Base-by-base conservation (phyloP, 768 basidiomycete genomes). In the Clathrus columnatus region DNA sequence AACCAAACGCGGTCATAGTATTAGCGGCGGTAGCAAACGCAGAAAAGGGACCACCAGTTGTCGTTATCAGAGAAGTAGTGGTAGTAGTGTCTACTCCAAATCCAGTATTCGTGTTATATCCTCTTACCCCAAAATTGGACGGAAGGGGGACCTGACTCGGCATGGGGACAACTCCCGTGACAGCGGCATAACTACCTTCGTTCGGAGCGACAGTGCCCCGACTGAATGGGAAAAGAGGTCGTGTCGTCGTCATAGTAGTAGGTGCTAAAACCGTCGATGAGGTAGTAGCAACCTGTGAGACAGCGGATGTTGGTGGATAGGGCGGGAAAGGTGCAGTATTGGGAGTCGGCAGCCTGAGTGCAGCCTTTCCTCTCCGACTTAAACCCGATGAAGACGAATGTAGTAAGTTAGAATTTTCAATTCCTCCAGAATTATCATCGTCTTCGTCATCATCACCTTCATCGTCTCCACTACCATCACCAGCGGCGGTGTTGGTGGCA, bases 141-240 rank as follows among this genome's bases (percentile, higher is more conserved):
- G 36, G 36, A 36, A 36, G 36, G 14, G 36, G 36, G 10, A 36
- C n/a, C n/a, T 36, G 36, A 36, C 36, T 36, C 10, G 26, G 5
- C 17, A n/a, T 17, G 29, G 24, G 28, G 8, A 55, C 14, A 17
- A 26, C 46, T 24, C 54, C 54, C 5, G 54, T 55, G 14, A 55
- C 54, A n/a, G 54, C 54, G 23, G 54, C 54, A 29, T 55, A 55
- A 27, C 54, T 55, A 10, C 54, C 54, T 21, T 44, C 54, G n/a
- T 55, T 55, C 17, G 54, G 45, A 41, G 54, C 45, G 11, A 55
- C 28, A 24, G 54, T 55, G 4, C 14, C 45, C 18, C 27, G 11
- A 7, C 26, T 54, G n/a, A 20, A 30, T 55, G 26, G 3, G 10
- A 36, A 36, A 14, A n/a, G 36, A 14, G 36, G 36, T 3, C 36